Evolutionary conservation across 805 yeast genomes (phyloP), one percentile per base, ranked within the genome.

Genomic region (Ogataea trehalophila): DNA sequence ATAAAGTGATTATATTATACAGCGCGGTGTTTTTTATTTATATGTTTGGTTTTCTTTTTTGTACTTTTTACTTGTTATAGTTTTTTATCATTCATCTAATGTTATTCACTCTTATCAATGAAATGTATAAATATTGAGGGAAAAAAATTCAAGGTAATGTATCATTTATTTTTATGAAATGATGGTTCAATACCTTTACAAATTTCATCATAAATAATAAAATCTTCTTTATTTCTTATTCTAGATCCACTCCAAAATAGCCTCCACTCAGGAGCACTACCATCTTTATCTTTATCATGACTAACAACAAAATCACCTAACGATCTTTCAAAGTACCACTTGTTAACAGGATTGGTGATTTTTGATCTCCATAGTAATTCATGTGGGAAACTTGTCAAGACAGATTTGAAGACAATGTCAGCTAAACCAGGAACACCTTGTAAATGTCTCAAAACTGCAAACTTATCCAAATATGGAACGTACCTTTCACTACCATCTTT

Each of bases 351-450:
- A 64, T 94, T 94, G 46, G 70, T 77, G 48, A 76, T 77, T 41
- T 96, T 72, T 1, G 98, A 92, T 58, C 99, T 77, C 99, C 99
- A 94, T 2, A 94, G 69, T 13, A 90, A 64, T 61, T 89, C 94
- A 15, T 75, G 67, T 0, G 88, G 86, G 60, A 83, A 91, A 43
- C 78, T 79, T 37, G 72, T 71, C 9, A 80, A 69, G 73, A 94
- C 80, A 7, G 86, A 74, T 61, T 92, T 94, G 72, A 94, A 90
- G 22, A 92, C 83, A 20, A 94, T 80, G 62, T 94, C 99, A 0
- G 99, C 97, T 14, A 92, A 82, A 5, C 97, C 95, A 4, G 95
- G 83, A 0, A 94, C 80, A 0, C 99, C 98, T 66, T 94, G 98
- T 51, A 87, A 74, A 42, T 77, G 74, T 39, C 85, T 81, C 37